These are phyloP conservation scores for Phytophthora ohioensis DNA, from an alignment of 352 stramenopile genomes.

Conservation along the genomic window DNA sequence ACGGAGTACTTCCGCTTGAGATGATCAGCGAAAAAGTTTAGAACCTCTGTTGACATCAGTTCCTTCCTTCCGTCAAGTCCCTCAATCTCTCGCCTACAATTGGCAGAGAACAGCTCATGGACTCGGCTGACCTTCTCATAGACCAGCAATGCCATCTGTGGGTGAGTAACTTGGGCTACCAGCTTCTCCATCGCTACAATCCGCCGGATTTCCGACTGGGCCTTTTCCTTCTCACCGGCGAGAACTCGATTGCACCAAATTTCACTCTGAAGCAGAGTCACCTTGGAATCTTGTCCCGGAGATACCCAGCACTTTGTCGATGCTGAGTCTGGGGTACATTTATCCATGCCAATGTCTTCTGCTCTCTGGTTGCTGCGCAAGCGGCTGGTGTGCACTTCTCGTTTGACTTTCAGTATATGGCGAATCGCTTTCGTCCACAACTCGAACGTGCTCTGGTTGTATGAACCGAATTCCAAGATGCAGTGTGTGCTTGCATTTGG, in stretches of 20 bases:
- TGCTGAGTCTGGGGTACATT: neutral
- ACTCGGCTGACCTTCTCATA: slow-evolving; percentile 91
- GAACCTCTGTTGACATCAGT: slow-evolving; percentile 60
- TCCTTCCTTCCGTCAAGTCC: slow-evolving; percentile 49
- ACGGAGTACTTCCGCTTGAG: slow-evolving; percentile 90
- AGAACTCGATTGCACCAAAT: slow-evolving; percentile 88
- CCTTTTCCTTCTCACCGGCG: slow-evolving; percentile 84
- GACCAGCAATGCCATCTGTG: slow-evolving; percentile 85
- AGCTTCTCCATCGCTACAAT: slow-evolving; percentile 90
- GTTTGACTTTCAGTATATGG: slow-evolving; percentile 67
- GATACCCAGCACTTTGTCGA: slow-evolving; percentile 65
- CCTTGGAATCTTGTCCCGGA: slow-evolving; percentile 81
- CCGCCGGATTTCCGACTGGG: slow-evolving; percentile 80
- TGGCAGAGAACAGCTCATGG: slow-evolving; percentile 86
- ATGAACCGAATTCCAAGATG: slow-evolving; percentile 82
- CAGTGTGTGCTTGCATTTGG: slow-evolving; percentile 64
- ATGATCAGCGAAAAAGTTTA: slow-evolving; percentile 88
- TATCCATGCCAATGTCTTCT: slow-evolving; percentile 23
- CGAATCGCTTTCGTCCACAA: slow-evolving; percentile 88
- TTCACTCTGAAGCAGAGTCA: slow-evolving; percentile 87
- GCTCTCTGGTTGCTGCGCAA: slow-evolving; percentile 33
- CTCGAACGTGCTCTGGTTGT: slow-evolving; percentile 87
- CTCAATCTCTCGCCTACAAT: slow-evolving; percentile 82
- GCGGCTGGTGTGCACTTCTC: slow-evolving; percentile 39
- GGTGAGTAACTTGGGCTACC: slow-evolving; percentile 77